Evolutionary conservation across 176 grass and related monocot genomes (phyloP).

Genomic region (Triticum turgidum): DNA sequence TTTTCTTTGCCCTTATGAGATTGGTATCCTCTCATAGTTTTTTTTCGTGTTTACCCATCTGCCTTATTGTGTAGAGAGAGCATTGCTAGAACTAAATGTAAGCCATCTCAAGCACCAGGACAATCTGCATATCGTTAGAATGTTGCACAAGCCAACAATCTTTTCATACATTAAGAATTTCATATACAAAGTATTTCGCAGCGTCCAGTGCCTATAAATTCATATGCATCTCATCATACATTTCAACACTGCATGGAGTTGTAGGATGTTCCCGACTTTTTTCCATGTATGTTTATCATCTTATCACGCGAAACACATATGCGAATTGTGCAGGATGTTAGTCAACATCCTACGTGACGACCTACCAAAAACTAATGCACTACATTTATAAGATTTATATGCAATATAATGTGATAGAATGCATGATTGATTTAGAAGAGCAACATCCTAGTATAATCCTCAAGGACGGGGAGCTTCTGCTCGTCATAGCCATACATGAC

Average conservation of each 20-base stretch:
- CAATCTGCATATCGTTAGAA: not conserved
- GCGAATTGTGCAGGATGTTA: not conserved
- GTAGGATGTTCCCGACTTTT: too few species aligned
- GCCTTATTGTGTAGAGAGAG: too few species aligned
- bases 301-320: not conserved
- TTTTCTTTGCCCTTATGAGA: too few species aligned
- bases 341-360: not conserved
- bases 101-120: too few species aligned
- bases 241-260: too few species aligned
- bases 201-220: not conserved
- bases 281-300: too few species aligned
- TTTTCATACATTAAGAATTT: not conserved
- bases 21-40: too few species aligned
- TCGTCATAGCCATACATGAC: conserved; percentile 44
- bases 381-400: not conserved
- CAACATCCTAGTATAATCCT: conserved; percentile 41
- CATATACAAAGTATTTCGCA: not conserved
- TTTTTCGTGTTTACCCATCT: too few species aligned
- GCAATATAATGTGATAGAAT: not conserved
- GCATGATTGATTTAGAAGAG: conserved; percentile 4
- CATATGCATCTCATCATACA: not conserved
- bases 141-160: not conserved
- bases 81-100: too few species aligned
- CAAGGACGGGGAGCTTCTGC: conserved; percentile 38
- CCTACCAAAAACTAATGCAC: not conserved